Conservation (phyloP, 2,329 filamentous ascomycete species). For the Pseudocercospora cruenta region DNA sequence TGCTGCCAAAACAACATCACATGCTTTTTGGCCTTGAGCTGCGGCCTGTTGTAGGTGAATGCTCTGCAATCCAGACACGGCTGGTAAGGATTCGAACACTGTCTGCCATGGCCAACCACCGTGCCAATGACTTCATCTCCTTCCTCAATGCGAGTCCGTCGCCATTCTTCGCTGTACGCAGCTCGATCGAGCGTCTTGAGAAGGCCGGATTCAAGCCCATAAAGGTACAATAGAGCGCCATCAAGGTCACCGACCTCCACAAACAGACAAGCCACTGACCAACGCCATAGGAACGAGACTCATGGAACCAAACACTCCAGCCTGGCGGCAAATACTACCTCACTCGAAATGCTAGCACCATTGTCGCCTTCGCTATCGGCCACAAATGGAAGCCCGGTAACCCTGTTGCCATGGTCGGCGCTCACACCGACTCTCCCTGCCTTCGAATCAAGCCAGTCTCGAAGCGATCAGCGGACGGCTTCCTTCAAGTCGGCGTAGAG, state of each 20-base stretch:
- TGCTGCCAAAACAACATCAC: not conserved
- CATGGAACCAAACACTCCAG: conserved; percentile 77
- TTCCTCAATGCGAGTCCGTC: conserved; percentile 88
- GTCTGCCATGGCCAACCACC: conserved; percentile 41
- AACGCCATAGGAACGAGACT: conserved; percentile 72
- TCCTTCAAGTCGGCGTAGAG: conserved; percentile 92
- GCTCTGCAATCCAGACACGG: not conserved
- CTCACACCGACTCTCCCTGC: conserved; percentile 93
- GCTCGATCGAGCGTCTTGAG: conserved; percentile 73
- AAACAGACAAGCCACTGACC: not conserved
- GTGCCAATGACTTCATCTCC: conserved; percentile 80
- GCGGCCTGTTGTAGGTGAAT: not conserved
- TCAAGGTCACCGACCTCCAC: conserved; percentile 5
- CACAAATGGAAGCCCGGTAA: conserved; percentile 90
- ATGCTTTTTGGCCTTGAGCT: not conserved
- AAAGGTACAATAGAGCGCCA: conserved; percentile 54
- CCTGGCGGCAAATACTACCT: conserved; percentile 96
- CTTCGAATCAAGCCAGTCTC: conserved; percentile 92
- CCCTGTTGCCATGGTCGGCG: conserved; percentile 87
- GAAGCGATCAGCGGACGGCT: conserved; percentile 83
- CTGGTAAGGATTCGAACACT: not conserved
- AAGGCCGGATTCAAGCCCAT: conserved; percentile 85
- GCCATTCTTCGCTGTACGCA: conserved; percentile 94
- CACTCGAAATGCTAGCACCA: conserved; percentile 88
- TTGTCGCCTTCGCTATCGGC: conserved; percentile 90